Conservation (phyloP, 148 eudicot species). For the Cornus suecica region DNA sequence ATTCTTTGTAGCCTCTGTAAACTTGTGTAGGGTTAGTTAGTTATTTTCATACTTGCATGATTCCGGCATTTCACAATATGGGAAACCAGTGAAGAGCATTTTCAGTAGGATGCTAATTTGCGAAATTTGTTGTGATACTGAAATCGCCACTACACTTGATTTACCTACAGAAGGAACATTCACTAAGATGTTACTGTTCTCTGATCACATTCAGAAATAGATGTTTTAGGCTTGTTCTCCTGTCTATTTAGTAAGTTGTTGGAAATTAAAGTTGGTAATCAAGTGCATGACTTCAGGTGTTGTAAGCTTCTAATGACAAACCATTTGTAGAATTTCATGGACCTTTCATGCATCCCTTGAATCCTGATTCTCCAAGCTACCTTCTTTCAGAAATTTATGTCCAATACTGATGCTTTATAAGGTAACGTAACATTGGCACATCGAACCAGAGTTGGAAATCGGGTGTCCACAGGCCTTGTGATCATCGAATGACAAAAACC, state of each 20-base stretch:
- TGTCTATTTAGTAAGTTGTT: neutral
- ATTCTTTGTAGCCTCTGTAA: neutral
- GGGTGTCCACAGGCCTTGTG: neutral
- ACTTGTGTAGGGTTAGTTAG: neutral
- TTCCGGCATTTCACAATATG: neutral
- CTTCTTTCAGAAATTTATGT: neutral
- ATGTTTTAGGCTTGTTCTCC: too few relatives aligned
- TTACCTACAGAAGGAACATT: too few relatives aligned
- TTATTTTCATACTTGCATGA: neutral
- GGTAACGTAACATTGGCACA: neutral
- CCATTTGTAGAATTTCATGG: neutral
- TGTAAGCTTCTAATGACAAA: neutral
- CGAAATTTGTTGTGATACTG: too few relatives aligned
- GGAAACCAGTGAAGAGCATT: too few relatives aligned
- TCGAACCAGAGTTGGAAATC: neutral
- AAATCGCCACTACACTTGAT: too few relatives aligned
- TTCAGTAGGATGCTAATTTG: too few relatives aligned
- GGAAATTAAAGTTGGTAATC: neutral
- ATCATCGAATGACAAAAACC: neutral
- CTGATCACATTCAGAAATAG: too few relatives aligned
- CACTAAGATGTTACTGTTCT: too few relatives aligned
- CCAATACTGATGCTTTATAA: neutral
- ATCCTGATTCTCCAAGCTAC: neutral
- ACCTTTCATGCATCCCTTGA: neutral
- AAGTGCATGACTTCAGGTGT: neutral